These are phyloP conservation scores for Glarea lozoyensis DNA, from an alignment of 495 filamentous ascomycete species.

Conservation along the genomic window DNA sequence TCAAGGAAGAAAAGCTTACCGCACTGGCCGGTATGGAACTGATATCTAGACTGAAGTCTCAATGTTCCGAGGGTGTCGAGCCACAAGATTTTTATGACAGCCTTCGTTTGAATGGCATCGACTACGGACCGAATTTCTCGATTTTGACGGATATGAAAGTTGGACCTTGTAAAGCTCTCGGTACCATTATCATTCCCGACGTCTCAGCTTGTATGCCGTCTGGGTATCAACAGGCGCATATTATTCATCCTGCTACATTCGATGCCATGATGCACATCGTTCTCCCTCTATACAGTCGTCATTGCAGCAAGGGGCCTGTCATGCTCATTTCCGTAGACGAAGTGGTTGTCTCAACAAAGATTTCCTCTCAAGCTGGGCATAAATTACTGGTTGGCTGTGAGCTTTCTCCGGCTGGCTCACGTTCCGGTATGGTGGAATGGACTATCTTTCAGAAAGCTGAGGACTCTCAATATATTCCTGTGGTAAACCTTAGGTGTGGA, in stretches of 20 bases:
- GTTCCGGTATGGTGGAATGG: not conserved
- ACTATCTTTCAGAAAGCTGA: not conserved
- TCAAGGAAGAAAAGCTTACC: not conserved
- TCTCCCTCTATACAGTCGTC: not conserved
- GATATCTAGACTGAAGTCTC: too few relatives aligned
- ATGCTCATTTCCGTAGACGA: not conserved
- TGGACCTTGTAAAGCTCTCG: too few relatives aligned
- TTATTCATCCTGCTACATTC: slow-evolving; percentile 41
- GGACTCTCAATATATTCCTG: not conserved
- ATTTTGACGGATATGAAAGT: not conserved
- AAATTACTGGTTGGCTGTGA: too few relatives aligned
- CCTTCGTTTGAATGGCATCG: not conserved
- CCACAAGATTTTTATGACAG: not conserved
- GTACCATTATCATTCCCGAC: slow-evolving; percentile 25
- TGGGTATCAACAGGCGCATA: slow-evolving; percentile 27
- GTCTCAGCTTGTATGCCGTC: slow-evolving; percentile 30
- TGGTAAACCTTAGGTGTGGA: not conserved
- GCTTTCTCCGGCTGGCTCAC: not conserved
- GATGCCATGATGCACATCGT: slow-evolving; percentile 10
- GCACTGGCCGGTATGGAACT: too few relatives aligned
- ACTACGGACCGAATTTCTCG: not conserved
- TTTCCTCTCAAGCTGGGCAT: too few relatives aligned
- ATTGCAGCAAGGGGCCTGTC: not conserved
- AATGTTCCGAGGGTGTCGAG: not conserved
- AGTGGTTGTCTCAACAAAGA: not conserved